phyloP scores from a whole-genome alignment of 2,329 filamentous ascomycete genomes.

The Fonsecaea monophora region DNA sequence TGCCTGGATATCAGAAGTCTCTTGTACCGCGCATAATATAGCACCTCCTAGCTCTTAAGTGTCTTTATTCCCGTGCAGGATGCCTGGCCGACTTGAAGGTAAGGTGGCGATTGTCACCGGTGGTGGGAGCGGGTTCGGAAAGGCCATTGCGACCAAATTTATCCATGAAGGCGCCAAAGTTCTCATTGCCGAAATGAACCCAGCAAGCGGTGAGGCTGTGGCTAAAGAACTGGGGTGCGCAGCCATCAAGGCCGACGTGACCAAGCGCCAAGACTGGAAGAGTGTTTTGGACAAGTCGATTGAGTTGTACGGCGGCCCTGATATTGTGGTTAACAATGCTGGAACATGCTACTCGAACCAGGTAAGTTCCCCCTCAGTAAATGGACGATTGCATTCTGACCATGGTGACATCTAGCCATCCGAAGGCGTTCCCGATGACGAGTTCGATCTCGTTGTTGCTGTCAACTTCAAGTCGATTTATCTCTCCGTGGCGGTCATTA shows the following conservation, averaged over 20 bases:
- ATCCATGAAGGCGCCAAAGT: conserved; percentile 47
- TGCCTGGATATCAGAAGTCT: neutral
- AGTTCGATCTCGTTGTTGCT: conserved; percentile 57
- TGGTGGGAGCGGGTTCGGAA: conserved; percentile 53
- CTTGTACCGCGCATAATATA: neutral
- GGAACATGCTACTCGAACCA: conserved; percentile 55
- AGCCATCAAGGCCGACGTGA: conserved; percentile 25
- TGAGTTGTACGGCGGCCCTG: conserved; percentile 53
- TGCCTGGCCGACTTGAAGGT: conserved; percentile 17
- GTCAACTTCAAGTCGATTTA: conserved; percentile 46
- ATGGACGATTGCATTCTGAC: neutral
- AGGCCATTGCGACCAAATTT: conserved; percentile 48
- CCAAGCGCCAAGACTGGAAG: conserved; percentile 29
- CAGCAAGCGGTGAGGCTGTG: conserved; percentile 19
- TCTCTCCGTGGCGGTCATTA: conserved; percentile 30
- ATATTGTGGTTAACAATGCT: conserved; percentile 60
- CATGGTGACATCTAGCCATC: conserved; percentile 42
- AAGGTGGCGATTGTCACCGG: conserved; percentile 53
- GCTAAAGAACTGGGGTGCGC: conserved; percentile 32
- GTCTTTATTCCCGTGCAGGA: neutral
- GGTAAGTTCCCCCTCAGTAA: neutral
- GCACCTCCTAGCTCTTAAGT: neutral
- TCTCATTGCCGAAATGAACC: conserved; percentile 41
- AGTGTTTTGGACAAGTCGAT: conserved; percentile 49
- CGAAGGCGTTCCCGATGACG: conserved; percentile 51